A percentile compares a stretch with the other conserved stretches of the same genome.
These are phyloP conservation scores for Cercospora zeina DNA, from an alignment of 2,329 filamentous ascomycete genomes.

Conservation along the genomic window DNA sequence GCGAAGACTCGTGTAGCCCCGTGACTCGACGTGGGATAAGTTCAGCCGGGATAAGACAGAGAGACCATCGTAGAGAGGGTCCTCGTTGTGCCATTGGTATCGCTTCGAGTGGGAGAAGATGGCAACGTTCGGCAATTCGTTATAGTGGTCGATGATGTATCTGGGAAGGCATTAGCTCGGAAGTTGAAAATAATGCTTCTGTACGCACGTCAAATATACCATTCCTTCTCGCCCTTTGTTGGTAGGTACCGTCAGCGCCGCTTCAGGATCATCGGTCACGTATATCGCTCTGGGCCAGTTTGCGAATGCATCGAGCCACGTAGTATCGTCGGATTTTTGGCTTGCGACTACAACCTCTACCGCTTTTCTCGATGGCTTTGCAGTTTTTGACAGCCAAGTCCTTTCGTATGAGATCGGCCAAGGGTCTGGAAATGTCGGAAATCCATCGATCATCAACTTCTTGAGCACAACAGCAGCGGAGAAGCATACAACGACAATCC, in stretches of 20 bases:
- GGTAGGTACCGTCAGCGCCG: conserved; percentile 45
- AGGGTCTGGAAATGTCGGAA: not conserved
- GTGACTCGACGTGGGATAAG: conserved; percentile 49
- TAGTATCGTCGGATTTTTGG: conserved; percentile 32
- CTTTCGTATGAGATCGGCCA: not conserved
- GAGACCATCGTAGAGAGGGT: conserved; percentile 52
- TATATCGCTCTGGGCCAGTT: conserved; percentile 47
- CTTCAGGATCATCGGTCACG: conserved; percentile 44
- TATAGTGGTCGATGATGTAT: conserved; percentile 58
- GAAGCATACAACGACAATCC: not conserved
- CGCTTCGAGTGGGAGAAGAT: conserved; percentile 62
- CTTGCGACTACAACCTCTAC: conserved; percentile 11
- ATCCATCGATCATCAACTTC: not conserved
- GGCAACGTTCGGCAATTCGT: conserved; percentile 55
- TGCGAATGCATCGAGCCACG: conserved; percentile 46
- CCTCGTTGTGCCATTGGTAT: conserved; percentile 58
- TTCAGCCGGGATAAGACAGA: conserved; percentile 53
- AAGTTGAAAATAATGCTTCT: too few relatives aligned
- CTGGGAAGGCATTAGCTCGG: conserved; percentile 28
- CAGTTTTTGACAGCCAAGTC: not conserved
- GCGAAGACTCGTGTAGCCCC: conserved; percentile 57
- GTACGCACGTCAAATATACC: conserved; percentile 51
- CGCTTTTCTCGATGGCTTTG: not conserved
- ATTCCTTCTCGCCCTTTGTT: conserved; percentile 55
- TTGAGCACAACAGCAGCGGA: not conserved